Evolutionary conservation across 2,329 filamentous ascomycete species (phyloP), one percentile per base, ranked within the genome.

Genomic region (Phialemoniopsis sp.): DNA sequence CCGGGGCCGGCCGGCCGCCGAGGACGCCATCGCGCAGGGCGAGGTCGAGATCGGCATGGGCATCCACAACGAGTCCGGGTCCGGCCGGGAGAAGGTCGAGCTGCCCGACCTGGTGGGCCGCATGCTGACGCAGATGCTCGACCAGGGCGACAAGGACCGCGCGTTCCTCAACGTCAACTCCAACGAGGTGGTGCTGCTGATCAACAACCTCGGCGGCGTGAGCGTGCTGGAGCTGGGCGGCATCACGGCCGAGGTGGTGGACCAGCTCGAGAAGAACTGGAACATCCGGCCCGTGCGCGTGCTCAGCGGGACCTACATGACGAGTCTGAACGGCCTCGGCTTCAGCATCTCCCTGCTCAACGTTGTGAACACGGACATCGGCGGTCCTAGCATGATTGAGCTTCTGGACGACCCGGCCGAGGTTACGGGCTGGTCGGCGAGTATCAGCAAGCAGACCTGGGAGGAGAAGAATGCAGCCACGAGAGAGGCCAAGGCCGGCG

Each of bases 141-240:
- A 87, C 49, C 65, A 67, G 36, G 62, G 58, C 26, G 86, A 89
- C 56, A 65, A 73, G 52, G 85, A 89, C 56, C 72, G 86, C n/a
- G 82, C 74, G 1, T 90, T 88, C 56, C 57, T 87, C 26, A 64
- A 75, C 4, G 70, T 88, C 45, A 75, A 71, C 50, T 74, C 70
- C 13, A 72, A 73, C 35, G 81, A 87, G 50, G 74, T 83, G 0
- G 81, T 88, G 8, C 62, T 89, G 35, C 59, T 89, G 44, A 67
- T 89, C 46, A 89, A 89, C 62, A 89, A 89, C 57, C 72, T 89
- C 2, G 86, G 97, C 34, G 83, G 84, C n/a, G 80, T 89, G 28
- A 86, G 81, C 52, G 74, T 77, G 18, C 69, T 90, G 26, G 86
- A 89, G 58, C 60, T 89, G 51, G 81, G 82, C 36, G 85, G 80